Conservation (phyloP, 2,329 filamentous ascomycete species). For the Trichoderma pleuroti region DNA sequence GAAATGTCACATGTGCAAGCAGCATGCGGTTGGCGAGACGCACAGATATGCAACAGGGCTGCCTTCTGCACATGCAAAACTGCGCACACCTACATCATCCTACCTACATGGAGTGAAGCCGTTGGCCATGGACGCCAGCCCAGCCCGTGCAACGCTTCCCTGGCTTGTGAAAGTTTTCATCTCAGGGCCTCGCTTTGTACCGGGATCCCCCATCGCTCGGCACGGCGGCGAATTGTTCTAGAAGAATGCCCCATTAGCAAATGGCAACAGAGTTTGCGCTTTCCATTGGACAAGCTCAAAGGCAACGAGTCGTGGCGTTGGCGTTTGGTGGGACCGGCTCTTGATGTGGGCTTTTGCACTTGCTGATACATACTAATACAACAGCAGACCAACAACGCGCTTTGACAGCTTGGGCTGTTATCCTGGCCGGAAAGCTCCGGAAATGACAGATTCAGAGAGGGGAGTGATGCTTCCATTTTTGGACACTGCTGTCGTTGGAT, state of each 20-base stretch:
- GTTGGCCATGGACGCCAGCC: neutral
- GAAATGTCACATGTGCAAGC: neutral
- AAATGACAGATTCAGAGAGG: neutral
- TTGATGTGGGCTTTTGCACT: neutral
- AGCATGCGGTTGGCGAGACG: neutral
- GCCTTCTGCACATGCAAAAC: neutral
- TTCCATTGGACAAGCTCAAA: neutral
- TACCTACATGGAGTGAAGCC: neutral
- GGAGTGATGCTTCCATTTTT: neutral
- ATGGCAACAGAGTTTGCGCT: neutral
- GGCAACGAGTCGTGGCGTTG: constrained; percentile 5
- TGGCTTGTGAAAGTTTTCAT: neutral
- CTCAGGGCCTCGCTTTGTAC: neutral
- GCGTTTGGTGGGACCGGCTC: constrained; percentile 1
- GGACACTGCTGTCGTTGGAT: neutral
- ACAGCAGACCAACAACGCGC: neutral
- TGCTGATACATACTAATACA: neutral
- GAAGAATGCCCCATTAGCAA: constrained; percentile 7
- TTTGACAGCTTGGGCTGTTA: neutral
- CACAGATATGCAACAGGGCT: neutral
- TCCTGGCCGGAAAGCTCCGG: constrained; percentile 11
- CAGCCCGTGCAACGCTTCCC: neutral
- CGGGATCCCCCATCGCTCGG: neutral
- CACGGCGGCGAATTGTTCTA: constrained; percentile 4
- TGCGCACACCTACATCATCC: neutral